Evolutionary conservation across 2,329 filamentous ascomycete species (phyloP).

Genomic region (Trichoderma sp.): DNA sequence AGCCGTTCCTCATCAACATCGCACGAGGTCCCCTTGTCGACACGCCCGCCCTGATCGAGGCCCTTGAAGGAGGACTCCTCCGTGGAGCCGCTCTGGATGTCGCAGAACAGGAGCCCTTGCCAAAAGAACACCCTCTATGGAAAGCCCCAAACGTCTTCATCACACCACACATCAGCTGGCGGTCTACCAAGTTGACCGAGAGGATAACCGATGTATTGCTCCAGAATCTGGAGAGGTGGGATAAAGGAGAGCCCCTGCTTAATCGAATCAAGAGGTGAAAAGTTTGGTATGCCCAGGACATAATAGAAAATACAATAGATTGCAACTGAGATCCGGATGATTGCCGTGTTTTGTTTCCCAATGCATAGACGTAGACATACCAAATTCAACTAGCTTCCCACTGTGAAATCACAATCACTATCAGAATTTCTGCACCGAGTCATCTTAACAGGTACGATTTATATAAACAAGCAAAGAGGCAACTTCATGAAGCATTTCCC

Average conservation of each 20-base stretch:
- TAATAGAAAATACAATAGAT: not conserved
- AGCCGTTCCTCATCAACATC: constrained; percentile 64
- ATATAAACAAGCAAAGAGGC: not conserved
- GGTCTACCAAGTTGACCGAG: constrained; percentile 30
- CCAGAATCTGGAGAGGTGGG: constrained; percentile 10
- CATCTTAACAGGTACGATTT: not conserved
- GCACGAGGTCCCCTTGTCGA: constrained; percentile 51
- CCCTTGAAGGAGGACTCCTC: constrained; percentile 43
- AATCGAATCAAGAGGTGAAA: constrained; percentile 27
- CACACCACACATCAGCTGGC: constrained; percentile 40
- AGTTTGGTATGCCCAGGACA: not conserved
- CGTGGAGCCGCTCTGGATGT: constrained; percentile 68
- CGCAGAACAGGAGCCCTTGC: constrained; percentile 69
- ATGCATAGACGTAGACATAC: not conserved
- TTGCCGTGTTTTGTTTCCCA: not conserved
- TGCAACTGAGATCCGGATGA: not conserved
- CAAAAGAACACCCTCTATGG: constrained; percentile 63
- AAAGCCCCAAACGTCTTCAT: constrained; percentile 62
- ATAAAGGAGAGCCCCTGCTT: constrained; percentile 20
- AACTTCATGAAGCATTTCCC: not conserved
- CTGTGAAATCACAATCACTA: not conserved
- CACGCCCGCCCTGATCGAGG: constrained; percentile 53
- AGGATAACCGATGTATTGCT: constrained; percentile 25
- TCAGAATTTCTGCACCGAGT: not conserved
- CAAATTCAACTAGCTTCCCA: not conserved